Conservation (phyloP, 2,329 filamentous ascomycete species). For the Cladosporium sp. region DNA sequence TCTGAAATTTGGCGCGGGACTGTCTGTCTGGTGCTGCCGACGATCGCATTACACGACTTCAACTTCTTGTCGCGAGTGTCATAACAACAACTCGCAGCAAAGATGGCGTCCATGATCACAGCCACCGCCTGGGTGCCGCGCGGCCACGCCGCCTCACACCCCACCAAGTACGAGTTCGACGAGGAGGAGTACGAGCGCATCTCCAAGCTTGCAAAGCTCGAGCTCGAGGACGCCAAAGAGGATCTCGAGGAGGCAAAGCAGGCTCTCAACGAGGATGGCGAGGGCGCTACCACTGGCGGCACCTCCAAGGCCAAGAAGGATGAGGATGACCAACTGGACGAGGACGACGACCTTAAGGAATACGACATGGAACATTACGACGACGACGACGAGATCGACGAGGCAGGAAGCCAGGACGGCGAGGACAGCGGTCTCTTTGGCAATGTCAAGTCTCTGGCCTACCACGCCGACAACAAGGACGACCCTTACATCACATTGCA, state of each 20-base stretch:
- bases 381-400: conserved; percentile 68
- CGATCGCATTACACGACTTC: not conserved
- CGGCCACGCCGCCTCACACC: conserved; percentile 53
- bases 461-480: conserved; percentile 90
- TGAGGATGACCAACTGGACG: conserved; percentile 31
- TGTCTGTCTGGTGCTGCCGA: not conserved
- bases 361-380: conserved; percentile 97
- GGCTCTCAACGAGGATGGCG: conserved; percentile 39
- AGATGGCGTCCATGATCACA: conserved; percentile 58
- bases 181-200: conserved; percentile 56
- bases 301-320: conserved; percentile 64
- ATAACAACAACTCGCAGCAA: not conserved
- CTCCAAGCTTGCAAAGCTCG: conserved; percentile 56
- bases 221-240: conserved; percentile 89
- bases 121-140: conserved; percentile 57
- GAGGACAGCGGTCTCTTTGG: conserved; percentile 80
- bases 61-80: not conserved
- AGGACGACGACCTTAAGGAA: conserved; percentile 88
- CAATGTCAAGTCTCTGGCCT: conserved; percentile 89
- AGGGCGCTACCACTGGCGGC: conserved; percentile 59
- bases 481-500: conserved; percentile 95
- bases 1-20: conserved; percentile 15
- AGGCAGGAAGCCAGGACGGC: conserved; percentile 49
- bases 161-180: conserved; percentile 53
- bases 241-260: conserved; percentile 72